Evolutionary conservation across 495 filamentous ascomycete genomes (phyloP).

Genomic region (Hypomontagnella submonticulosa): DNA sequence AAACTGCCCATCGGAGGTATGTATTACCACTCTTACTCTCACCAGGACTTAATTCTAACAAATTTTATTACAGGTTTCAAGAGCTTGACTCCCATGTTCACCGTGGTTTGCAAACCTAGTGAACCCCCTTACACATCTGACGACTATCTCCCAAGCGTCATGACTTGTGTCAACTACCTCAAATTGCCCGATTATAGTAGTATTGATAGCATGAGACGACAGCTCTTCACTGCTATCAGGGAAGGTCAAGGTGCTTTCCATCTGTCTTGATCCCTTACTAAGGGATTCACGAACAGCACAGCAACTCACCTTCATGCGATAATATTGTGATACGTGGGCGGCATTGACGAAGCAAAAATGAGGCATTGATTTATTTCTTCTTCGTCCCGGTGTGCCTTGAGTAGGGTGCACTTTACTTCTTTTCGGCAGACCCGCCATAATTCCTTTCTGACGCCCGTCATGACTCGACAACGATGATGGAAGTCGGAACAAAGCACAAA

Average conservation of each 20-base stretch:
- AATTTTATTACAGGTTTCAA: conserved; percentile 84
- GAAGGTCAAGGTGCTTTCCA: conserved; percentile 99
- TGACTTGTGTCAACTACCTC: conserved; percentile 99
- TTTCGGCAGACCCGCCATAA: conserved; percentile 31
- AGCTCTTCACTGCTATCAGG: conserved; percentile 84
- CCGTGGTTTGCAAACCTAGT: conserved; percentile 97
- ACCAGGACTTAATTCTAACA: conserved; percentile 23
- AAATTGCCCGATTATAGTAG: conserved; percentile 96
- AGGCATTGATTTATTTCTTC: conserved; percentile 36
- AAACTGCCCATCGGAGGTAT: conserved; percentile 98
- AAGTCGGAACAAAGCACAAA: conserved; percentile 34
- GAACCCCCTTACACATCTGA: conserved; percentile 94
- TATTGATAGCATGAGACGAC: conserved; percentile 77
- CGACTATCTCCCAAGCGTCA: conserved; percentile 97
- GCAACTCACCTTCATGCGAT: conserved; percentile 4
- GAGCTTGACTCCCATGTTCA: conserved; percentile 95
- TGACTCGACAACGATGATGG: conserved; percentile 37
- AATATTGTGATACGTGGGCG: conserved; percentile 27
- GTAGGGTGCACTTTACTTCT: conserved; percentile 19
- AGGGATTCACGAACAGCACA: conserved; percentile 3
- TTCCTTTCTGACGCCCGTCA: conserved; percentile 33
- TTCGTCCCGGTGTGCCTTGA: conserved; percentile 18
- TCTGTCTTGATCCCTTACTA: conserved; percentile 71
- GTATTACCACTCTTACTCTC: conserved; percentile 42
- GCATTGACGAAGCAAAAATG: conserved; percentile 38